phyloP scores from a whole-genome alignment of 2,329 filamentous ascomycete species.

The Aspergillus transmontanensis region DNA sequence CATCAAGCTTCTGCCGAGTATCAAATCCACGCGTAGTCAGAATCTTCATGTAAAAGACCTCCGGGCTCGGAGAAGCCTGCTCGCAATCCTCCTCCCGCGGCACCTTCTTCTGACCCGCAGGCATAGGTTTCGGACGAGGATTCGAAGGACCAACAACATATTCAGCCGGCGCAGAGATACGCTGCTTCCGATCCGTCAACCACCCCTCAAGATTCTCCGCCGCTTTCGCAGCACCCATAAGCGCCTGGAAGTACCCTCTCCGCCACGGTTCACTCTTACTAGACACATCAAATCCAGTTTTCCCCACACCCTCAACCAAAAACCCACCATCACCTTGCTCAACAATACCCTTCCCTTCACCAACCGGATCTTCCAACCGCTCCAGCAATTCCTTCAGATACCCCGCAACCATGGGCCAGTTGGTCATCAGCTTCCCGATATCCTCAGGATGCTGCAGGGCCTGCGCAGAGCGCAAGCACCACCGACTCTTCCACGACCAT shows the following conservation, averaged over 20 bases:
- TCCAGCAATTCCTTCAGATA: constrained; percentile 62
- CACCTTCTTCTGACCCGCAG: constrained; percentile 61
- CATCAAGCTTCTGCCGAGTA: constrained; percentile 76
- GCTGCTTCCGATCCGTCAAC: constrained; percentile 68
- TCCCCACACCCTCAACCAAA: constrained; percentile 57
- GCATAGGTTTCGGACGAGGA: constrained; percentile 73
- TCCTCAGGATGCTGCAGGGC: constrained; percentile 61
- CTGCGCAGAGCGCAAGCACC: constrained; percentile 66
- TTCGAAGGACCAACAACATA: constrained; percentile 83
- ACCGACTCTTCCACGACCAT: constrained; percentile 73
- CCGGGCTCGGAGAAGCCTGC: constrained; percentile 68
- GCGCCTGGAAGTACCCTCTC: constrained; percentile 78
- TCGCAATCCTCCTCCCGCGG: constrained; percentile 77
- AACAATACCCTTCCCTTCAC: constrained; percentile 68
- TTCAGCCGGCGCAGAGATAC: constrained; percentile 69
- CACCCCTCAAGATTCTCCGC: constrained; percentile 82
- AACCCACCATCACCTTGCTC: constrained; percentile 57
- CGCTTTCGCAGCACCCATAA: constrained; percentile 75
- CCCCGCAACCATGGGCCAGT: constrained; percentile 70
- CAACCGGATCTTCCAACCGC: constrained; percentile 67
- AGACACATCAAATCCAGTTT: constrained; percentile 67
- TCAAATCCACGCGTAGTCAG: constrained; percentile 79
- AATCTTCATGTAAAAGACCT: constrained; percentile 79
- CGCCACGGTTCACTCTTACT: constrained; percentile 81
- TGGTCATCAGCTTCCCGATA: constrained; percentile 56